Conservation (phyloP, 73 alveolate genomes). For the Paramecium primaurelia region DNA sequence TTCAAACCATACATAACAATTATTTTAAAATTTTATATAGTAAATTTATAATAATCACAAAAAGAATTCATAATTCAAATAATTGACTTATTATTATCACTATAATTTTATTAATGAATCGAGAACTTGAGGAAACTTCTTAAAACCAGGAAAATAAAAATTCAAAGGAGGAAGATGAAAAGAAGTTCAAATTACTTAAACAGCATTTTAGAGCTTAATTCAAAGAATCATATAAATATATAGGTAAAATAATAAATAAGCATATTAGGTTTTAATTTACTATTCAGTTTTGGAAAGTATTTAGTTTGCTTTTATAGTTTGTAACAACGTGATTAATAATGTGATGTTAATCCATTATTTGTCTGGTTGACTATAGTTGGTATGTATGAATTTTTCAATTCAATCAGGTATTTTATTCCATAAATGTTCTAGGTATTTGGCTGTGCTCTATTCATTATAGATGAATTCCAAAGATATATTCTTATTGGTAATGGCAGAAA, state of each 20-base stretch:
- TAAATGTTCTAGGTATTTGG: not conserved
- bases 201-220: not conserved
- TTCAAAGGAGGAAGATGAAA: not conserved
- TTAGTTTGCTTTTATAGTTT: not conserved
- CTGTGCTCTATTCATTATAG: not conserved
- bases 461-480: conserved; percentile 6
- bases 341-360: conserved; percentile 17
- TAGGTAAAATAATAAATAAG: not conserved
- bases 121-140: not conserved
- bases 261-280: not conserved
- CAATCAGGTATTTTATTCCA: conserved; percentile 9
- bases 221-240: not conserved
- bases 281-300: conserved; percentile 23
- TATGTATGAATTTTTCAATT: conserved; percentile 25
- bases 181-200: not conserved
- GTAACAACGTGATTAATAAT: not conserved
- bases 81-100: not conserved
- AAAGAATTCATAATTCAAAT: not conserved
- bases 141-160: not conserved
- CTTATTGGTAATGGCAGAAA: not conserved
- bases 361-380: conserved; percentile 2
- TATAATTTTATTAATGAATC: not conserved
- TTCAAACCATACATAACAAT: not conserved
- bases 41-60: not conserved
- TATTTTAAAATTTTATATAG: not conserved